Evolutionary conservation across 1,284 basidiomycete genomes (phyloP), one percentile per base, ranked within the genome.

Genomic region (Moesziomyces globuligerus): DNA sequence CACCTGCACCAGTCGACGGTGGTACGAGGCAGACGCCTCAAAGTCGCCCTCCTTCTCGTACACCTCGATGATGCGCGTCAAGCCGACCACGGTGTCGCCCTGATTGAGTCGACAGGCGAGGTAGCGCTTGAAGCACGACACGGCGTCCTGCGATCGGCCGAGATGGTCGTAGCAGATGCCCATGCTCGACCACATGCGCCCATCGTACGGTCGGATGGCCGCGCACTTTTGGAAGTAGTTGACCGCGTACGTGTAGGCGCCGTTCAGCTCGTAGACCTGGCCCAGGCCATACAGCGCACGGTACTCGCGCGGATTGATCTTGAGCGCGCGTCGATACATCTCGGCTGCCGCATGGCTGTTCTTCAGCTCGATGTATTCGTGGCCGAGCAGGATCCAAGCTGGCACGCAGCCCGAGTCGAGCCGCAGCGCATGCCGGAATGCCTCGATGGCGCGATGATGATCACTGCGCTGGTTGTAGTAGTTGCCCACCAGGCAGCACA

Each of bases 341-440:
- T 98, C 96, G 53, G 98, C 95, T 1, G 96, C 96, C 3, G 96
- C 95, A 85, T 98, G 94, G 17, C 93, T 93, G 83, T 99, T 98
- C 84, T 98, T 98, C 87, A 98, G 89, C 85, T 98, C 96, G 52
- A 98, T 91, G 80, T 93, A 98, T 83, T 98, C 96, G 83, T 98
- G 96, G 0, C 96, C 96, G 90, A 99, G 93, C 65, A 98, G 84
- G n/a, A 95, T 98, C 96, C 96, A 99, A 4, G 96, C 96, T 3
- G 93, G 91, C 21, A 98, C 86, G 83, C 94, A 98, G 6, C 92
- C 93, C 65, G 91, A 88, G 83, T 99, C 95, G 47, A 99, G 88
- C 75, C 94, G 90, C 18, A 95, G 91, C 9, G 95, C 94, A 57
- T 94, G 88, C 72, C 90, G 88, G 84, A 98, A 98, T 83, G 97